phyloP scores from a whole-genome alignment of 2,329 filamentous ascomycete species.

The Penicillium hesseltinei region DNA sequence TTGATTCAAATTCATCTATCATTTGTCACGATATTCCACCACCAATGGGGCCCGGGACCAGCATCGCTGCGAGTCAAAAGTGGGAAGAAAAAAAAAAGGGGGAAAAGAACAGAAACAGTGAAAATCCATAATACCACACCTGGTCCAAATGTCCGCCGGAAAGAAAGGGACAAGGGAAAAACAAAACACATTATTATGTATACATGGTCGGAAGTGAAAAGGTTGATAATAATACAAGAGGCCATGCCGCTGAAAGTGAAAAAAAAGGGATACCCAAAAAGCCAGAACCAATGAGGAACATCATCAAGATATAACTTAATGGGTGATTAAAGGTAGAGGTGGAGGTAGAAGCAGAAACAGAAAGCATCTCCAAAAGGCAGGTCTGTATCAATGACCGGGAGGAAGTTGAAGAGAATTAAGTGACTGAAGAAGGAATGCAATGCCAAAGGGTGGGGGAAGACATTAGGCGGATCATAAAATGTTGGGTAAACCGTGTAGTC shows the following conservation, averaged over 20 bases:
- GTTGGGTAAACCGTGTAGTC: conserved; percentile 13
- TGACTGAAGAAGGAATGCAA: conserved; percentile 7
- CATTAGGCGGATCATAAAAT: conserved; percentile 18
- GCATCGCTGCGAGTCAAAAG: background rate
- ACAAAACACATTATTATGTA: conserved; percentile 19
- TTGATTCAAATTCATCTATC: conserved; percentile 8
- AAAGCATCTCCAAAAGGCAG: background rate
- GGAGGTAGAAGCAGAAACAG: conserved; percentile 2
- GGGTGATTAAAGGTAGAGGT: conserved; percentile 6
- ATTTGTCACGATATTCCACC: background rate
- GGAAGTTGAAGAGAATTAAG: background rate
- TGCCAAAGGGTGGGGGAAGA: conserved; percentile 8
- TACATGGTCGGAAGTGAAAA: conserved; percentile 14
- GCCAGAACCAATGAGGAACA: background rate
- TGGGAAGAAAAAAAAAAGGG: background rate
- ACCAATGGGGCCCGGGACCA: background rate
- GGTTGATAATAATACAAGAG: conserved; percentile 21
- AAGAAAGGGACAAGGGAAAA: background rate
- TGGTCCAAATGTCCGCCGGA: background rate
- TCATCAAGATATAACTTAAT: background rate
- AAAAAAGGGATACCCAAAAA: conserved; percentile 11
- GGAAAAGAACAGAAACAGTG: background rate
- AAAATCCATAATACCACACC: background rate
- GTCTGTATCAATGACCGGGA: conserved; percentile 4
- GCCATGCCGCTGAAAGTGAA: conserved; percentile 14